A percentile compares a stretch with the other conserved stretches of the same genome.
These are phyloP conservation scores for Beauveria varroae DNA, from an alignment of 2,329 filamentous ascomycete genomes.

Conservation along the genomic window DNA sequence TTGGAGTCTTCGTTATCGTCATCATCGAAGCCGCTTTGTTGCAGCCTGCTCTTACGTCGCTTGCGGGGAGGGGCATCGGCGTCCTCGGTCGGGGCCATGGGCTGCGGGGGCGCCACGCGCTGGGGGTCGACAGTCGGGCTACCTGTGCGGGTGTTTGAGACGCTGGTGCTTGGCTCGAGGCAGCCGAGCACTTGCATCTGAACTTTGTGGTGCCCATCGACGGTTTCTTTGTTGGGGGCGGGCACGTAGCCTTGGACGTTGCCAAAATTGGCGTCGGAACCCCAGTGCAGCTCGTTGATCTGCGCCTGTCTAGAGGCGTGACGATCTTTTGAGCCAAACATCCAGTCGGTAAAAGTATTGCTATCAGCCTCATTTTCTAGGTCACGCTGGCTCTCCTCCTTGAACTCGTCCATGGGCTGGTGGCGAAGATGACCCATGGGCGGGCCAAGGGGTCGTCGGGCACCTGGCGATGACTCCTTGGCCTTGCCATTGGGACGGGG, in stretches of 20 bases:
- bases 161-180: conserved; percentile 49
- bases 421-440: conserved; percentile 35
- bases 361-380: conserved; percentile 24
- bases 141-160: conserved; percentile 49
- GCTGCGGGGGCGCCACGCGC: neutral
- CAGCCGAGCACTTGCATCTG: conserved; percentile 50
- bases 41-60: conserved; percentile 46
- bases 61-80: conserved; percentile 39
- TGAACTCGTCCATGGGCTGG: conserved; percentile 35
- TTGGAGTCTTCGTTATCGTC: conserved; percentile 31
- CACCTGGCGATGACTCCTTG: conserved; percentile 15
- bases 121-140: conserved; percentile 35
- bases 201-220: conserved; percentile 47
- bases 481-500: conserved; percentile 11
- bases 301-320: conserved; percentile 26
- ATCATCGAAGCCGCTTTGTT: conserved; percentile 34
- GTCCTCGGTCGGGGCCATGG: conserved; percentile 27
- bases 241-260: conserved; percentile 50
- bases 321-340: conserved; percentile 27
- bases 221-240: conserved; percentile 47
- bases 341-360: conserved; percentile 34
- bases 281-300: conserved; percentile 51
- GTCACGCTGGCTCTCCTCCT: conserved; percentile 30
- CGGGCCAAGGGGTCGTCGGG: conserved; percentile 22
- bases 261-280: conserved; percentile 60